A percentile compares a stretch with the other conserved stretches of the same genome.
Conservation (phyloP, 192 early-diverging fungal genomes). For the Coemansia sp. region DNA sequence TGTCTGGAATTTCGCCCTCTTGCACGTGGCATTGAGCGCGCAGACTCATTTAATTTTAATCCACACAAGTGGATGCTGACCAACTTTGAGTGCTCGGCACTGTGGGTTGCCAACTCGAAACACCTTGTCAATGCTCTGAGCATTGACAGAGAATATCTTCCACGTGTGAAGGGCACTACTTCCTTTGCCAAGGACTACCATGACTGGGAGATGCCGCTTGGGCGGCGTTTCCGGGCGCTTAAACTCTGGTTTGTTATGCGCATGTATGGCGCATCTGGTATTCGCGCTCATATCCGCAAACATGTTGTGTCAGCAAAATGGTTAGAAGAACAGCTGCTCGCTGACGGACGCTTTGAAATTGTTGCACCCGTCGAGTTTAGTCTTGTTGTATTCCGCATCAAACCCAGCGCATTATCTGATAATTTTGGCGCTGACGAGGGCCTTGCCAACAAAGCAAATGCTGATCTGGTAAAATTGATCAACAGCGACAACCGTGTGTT, state of each 20-base stretch:
- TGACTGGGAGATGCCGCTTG: constrained; percentile 61
- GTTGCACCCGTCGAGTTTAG: constrained; percentile 45
- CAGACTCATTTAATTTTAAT: constrained; percentile 64
- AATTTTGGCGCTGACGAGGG: background rate
- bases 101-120: constrained; percentile 57
- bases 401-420: constrained; percentile 17
- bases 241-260: constrained; percentile 68
- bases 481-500: constrained; percentile 46
- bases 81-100: constrained; percentile 65
- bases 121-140: constrained; percentile 55
- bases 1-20: constrained; percentile 61
- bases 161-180: constrained; percentile 32
- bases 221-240: constrained; percentile 61
- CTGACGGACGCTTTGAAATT: constrained; percentile 53
- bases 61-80: constrained; percentile 66
- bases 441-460: constrained; percentile 33
- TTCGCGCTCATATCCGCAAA: constrained; percentile 54
- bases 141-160: constrained; percentile 56
- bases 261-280: constrained; percentile 56
- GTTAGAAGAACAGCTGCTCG: constrained; percentile 36
- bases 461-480: constrained; percentile 22
- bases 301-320: constrained; percentile 41
- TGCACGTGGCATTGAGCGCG: constrained; percentile 52
- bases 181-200: constrained; percentile 55
- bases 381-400: constrained; percentile 53